phyloP scores from a whole-genome alignment of 768 basidiomycete species.

The Daedaleopsis nitida region DNA sequence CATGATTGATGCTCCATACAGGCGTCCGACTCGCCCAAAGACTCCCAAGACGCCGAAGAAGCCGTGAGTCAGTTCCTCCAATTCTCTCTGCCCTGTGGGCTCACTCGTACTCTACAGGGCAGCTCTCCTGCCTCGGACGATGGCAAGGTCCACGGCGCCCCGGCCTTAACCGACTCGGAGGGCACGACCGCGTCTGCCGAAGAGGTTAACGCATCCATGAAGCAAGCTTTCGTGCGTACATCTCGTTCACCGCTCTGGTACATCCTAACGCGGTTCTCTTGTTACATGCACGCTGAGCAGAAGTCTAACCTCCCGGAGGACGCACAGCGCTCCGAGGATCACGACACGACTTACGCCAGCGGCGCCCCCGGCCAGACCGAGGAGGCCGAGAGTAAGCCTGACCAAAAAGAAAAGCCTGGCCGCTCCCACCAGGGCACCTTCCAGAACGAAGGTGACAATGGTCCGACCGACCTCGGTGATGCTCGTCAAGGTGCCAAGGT shows the following conservation, averaged over 20 bases:
- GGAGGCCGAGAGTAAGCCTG: conserved; percentile 24
- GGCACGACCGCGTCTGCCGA: conserved; percentile 29
- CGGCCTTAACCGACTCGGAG: conserved; percentile 27
- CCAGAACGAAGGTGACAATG: conserved; percentile 19
- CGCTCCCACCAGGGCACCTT: conserved; percentile 19
- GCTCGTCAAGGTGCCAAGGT: conserved; percentile 20
- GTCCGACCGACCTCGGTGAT: conserved; percentile 23
- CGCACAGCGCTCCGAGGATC: conserved; percentile 26
- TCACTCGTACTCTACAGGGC: not conserved
- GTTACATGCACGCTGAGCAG: conserved; percentile 4
- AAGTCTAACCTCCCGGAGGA: conserved; percentile 27
- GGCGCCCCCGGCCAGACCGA: conserved; percentile 26
- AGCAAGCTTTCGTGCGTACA: conserved; percentile 25
- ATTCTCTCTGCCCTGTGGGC: not conserved
- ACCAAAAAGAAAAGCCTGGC: conserved; percentile 27
- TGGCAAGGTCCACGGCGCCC: conserved; percentile 8
- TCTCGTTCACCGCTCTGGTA: not conserved
- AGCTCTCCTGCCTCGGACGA: conserved; percentile 1
- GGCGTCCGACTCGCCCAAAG: conserved; percentile 17
- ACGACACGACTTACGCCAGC: conserved; percentile 16
- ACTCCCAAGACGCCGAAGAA: conserved; percentile 17
- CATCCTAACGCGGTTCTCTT: not conserved
- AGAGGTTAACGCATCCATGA: conserved; percentile 28
- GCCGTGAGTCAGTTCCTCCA: not conserved
- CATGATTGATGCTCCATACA: not conserved